Evolutionary conservation across 257 asterid genomes (phyloP).

Genomic region (Solanum chilense): DNA sequence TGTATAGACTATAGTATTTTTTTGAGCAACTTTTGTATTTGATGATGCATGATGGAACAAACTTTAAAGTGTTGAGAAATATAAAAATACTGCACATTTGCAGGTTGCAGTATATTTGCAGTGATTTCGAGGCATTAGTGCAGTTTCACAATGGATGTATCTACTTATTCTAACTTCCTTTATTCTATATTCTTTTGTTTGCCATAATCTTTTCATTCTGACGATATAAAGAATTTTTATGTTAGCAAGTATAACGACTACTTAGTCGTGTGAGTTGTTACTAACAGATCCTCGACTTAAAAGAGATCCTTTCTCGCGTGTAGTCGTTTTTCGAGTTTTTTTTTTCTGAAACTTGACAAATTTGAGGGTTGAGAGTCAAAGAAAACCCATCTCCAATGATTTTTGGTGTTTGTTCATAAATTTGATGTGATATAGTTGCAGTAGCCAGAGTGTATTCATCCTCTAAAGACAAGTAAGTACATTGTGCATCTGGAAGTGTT

Average conservation of each 20-base stretch:
- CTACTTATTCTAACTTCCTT: background rate
- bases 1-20: background rate
- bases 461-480: slow-evolving; percentile 14
- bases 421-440: slow-evolving; percentile 2
- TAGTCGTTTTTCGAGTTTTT: background rate
- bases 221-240: background rate
- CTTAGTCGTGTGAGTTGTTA: background rate
- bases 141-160: background rate
- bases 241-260: too few relatives aligned
- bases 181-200: background rate
- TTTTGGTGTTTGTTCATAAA: background rate
- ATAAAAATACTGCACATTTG: background rate
- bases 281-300: background rate
- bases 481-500: background rate
- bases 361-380: slow-evolving; percentile 12
- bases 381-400: background rate
- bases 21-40: background rate
- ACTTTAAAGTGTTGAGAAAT: background rate
- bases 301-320: background rate
- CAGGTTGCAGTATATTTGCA: background rate
- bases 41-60: background rate
- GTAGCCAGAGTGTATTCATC: slow-evolving; percentile 37
- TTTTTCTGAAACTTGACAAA: background rate
- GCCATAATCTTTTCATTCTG: background rate
- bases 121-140: background rate